Percentiles rank a stretch among this genome's conserved stretches.
These are phyloP conservation scores for Trametes meyenii DNA, from an alignment of 768 basidiomycete genomes.

Conservation along the genomic window DNA sequence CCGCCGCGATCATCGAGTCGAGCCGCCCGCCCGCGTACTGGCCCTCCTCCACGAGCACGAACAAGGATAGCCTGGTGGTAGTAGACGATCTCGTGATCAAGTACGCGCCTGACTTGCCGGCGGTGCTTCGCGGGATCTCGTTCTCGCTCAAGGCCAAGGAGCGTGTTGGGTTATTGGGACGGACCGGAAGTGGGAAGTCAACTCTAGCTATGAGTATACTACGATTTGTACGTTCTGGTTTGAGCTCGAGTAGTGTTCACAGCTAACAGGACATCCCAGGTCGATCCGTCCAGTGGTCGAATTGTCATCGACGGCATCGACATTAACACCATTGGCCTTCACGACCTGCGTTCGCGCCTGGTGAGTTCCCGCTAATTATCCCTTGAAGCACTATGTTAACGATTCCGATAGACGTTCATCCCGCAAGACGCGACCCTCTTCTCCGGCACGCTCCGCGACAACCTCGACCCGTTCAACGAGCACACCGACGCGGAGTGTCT, in stretches of 20 bases:
- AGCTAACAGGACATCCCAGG: conserved; percentile 37
- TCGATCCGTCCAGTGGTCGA: conserved; percentile 73
- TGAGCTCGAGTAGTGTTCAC: neutral
- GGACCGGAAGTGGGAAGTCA: conserved; percentile 83
- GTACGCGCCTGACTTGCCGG: conserved; percentile 83
- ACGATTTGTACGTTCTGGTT: conserved; percentile 59
- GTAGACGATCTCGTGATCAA: conserved; percentile 80
- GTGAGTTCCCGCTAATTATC: conserved; percentile 41
- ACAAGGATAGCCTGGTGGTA: conserved; percentile 55
- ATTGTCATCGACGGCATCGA: conserved; percentile 90
- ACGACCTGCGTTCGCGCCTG: conserved; percentile 78
- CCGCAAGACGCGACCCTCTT: conserved; percentile 76
- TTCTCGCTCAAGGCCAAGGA: conserved; percentile 74
- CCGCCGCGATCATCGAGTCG: conserved; percentile 72
- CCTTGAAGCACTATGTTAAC: neutral
- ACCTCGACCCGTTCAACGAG: conserved; percentile 76
- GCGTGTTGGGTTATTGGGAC: conserved; percentile 77
- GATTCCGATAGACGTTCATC: conserved; percentile 66
- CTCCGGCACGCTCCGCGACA: conserved; percentile 77
- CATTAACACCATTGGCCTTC: conserved; percentile 80
- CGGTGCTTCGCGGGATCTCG: conserved; percentile 75
- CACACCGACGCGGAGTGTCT: conserved; percentile 79
- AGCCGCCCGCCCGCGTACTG: conserved; percentile 88
- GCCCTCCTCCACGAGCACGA: conserved; percentile 69
- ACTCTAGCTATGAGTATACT: conserved; percentile 87